phyloP scores from a whole-genome alignment of 208 protist species.

The Acanthamoeba lenticulata region DNA sequence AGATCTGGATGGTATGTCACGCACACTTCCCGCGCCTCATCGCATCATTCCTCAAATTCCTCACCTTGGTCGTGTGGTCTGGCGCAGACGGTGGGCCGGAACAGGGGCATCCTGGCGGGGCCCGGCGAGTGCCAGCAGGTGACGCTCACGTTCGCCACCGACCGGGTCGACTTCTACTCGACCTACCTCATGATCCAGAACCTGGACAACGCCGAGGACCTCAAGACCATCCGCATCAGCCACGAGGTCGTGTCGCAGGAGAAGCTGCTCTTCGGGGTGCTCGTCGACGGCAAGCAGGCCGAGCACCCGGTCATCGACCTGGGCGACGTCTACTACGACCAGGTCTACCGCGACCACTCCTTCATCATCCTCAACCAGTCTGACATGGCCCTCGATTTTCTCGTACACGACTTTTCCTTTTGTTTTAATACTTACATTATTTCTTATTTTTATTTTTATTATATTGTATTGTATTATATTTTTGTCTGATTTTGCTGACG shows the following conservation, averaged over 20 bases:
- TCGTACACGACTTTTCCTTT: background rate
- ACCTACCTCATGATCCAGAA: constrained; percentile 78
- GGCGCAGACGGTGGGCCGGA: constrained; percentile 55
- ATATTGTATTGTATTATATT: too few species aligned
- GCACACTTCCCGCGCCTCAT: background rate
- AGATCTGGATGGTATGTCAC: constrained; percentile 71
- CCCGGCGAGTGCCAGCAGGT: constrained; percentile 72
- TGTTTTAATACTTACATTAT: background rate
- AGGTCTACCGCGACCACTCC: constrained; percentile 72
- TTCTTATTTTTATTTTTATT: background rate
- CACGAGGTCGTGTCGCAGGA: constrained; percentile 66
- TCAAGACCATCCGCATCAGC: constrained; percentile 75
- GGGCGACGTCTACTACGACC: constrained; percentile 74
- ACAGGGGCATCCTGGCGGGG: constrained; percentile 72
- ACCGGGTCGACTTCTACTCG: constrained; percentile 78
- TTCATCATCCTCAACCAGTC: constrained; percentile 79
- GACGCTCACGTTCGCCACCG: constrained; percentile 73
- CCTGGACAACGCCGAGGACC: constrained; percentile 74
- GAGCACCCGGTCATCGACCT: constrained; percentile 66
- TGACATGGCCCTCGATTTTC: constrained; percentile 77
- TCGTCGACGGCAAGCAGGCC: constrained; percentile 73
- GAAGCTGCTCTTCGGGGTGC: constrained; percentile 68
- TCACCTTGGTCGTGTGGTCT: background rate
- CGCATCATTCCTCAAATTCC: background rate
- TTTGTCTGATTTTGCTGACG: too few species aligned